Evolutionary conservation across 495 filamentous ascomycete genomes (phyloP).

Genomic region (Podospora pseudopauciseta): DNA sequence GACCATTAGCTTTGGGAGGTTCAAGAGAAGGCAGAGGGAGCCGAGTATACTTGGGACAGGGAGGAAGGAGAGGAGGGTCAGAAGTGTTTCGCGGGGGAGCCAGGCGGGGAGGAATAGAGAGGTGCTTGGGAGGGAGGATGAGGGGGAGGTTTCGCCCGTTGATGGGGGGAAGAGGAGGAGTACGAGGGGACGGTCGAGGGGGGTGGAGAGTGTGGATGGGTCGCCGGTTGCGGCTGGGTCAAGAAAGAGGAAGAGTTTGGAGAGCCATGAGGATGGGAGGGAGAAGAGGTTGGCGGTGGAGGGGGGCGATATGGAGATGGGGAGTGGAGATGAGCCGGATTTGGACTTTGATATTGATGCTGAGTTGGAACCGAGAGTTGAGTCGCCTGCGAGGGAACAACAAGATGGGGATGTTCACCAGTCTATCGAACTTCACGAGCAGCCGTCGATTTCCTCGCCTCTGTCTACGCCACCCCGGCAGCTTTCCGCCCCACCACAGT

Average conservation of each 20-base stretch:
- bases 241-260: constrained; percentile 46
- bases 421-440: constrained; percentile 32
- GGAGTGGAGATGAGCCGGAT: not conserved
- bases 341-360: not conserved
- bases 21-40: constrained; percentile 44
- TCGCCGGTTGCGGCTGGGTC: constrained; percentile 29
- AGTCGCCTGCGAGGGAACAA: constrained; percentile 7
- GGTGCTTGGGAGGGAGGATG: constrained; percentile 29
- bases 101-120: constrained; percentile 23
- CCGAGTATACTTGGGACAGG: constrained; percentile 47
- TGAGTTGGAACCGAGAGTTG: constrained; percentile 7
- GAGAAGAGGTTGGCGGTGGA: constrained; percentile 26
- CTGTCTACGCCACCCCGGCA: constrained; percentile 27
- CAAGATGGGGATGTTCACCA: constrained; percentile 20
- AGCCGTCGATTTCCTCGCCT: constrained; percentile 15
- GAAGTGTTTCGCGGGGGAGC: constrained; percentile 27
- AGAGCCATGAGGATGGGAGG: constrained; percentile 31
- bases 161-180: constrained; percentile 32
- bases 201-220: constrained; percentile 1
- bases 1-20: constrained; percentile 44
- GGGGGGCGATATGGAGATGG: too few species aligned
- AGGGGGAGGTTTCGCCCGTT: constrained; percentile 44
- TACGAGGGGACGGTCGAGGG: constrained; percentile 24
- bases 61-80: constrained; percentile 32
- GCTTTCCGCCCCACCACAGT: constrained; percentile 18